These are phyloP conservation scores for Acanthamoeba lenticulata DNA, from an alignment of 208 protist species.

Conservation along the genomic window DNA sequence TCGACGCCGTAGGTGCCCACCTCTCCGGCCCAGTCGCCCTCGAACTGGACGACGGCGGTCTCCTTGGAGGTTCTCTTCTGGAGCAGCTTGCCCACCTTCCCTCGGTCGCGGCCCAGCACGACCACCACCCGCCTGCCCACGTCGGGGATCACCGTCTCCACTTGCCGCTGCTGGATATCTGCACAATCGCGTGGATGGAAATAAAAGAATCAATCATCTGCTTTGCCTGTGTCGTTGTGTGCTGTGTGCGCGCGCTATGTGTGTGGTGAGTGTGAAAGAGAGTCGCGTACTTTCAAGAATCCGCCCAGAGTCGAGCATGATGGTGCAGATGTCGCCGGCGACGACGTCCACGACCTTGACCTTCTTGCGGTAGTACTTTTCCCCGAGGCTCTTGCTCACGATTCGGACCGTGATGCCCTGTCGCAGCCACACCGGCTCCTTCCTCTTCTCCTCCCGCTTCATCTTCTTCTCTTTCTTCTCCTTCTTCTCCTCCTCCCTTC, in stretches of 20 bases:
- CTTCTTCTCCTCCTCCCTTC: background rate
- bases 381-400: conserved; percentile 30
- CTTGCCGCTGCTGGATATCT: background rate
- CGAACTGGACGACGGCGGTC: background rate
- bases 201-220: no score
- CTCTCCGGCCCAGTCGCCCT: background rate
- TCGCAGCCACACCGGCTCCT: background rate
- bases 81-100: background rate
- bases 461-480: background rate
- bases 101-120: conserved; percentile 1
- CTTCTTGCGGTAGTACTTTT: conserved; percentile 48
- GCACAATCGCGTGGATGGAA: no score
- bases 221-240: no score
- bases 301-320: background rate
- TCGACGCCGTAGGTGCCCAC: background rate
- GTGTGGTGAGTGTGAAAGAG: background rate
- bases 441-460: background rate
- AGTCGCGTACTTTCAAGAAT: background rate
- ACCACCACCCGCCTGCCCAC: background rate
- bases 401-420: background rate
- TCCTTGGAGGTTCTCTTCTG: conserved; percentile 6
- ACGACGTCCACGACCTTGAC: conserved; percentile 14
- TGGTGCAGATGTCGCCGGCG: background rate
- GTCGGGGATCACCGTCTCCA: conserved; percentile 22
- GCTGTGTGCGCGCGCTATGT: background rate